phyloP scores from a whole-genome alignment of 164 flowering plant species.

The Pachysandra terminalis region DNA sequence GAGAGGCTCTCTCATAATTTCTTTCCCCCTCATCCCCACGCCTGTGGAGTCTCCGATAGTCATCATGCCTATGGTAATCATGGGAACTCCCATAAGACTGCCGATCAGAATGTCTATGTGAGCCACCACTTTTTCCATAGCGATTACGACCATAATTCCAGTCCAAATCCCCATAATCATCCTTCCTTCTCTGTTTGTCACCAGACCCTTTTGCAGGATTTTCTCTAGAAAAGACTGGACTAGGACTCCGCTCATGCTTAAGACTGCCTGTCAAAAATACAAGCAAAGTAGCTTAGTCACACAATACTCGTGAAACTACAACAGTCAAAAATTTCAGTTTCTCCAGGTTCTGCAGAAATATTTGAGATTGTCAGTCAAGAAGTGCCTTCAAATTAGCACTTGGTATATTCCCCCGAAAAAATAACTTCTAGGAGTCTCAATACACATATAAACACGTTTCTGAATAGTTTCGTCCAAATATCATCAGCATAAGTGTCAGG shows the following conservation, averaged over 20 bases:
- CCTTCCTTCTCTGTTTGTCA: conserved; percentile 32
- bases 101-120: conserved; percentile 45
- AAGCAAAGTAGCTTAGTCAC: conserved; percentile 7
- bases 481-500: neutral
- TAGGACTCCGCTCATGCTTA: conserved; percentile 29
- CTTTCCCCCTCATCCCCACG: conserved; percentile 48
- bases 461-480: neutral
- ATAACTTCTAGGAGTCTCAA: neutral
- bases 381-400: neutral
- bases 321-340: neutral
- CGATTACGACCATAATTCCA: conserved; percentile 38
- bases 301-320: too few species aligned
- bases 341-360: neutral
- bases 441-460: neutral
- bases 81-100: conserved; percentile 46
- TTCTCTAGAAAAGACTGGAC: conserved; percentile 40
- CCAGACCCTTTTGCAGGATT: conserved; percentile 30
- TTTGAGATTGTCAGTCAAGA: neutral
- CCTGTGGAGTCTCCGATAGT: conserved; percentile 38
- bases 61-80: conserved; percentile 53
- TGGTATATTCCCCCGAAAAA: neutral
- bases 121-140: conserved; percentile 41
- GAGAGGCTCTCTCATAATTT: conserved; percentile 39
- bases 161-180: conserved; percentile 38
- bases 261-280: conserved; percentile 51